Evolutionary conservation across 148 eudicot genomes (phyloP).

Genomic region (Silene latifolia): DNA sequence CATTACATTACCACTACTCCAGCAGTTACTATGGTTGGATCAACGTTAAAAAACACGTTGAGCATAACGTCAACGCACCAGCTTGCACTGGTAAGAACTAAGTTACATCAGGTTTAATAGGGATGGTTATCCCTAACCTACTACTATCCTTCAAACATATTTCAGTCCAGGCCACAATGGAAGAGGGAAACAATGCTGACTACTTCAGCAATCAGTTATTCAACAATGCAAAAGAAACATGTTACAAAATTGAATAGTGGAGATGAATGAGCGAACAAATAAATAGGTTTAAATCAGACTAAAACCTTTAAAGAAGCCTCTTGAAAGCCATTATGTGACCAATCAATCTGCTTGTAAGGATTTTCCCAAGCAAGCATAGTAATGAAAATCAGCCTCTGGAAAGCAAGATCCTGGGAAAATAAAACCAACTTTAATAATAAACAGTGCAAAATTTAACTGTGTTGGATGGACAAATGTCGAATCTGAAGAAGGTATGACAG

Average conservation of each 20-base stretch:
- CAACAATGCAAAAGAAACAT: conserved; percentile 2
- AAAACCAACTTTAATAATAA: conserved; percentile 2
- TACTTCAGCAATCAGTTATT: not conserved
- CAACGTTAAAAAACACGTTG: not conserved
- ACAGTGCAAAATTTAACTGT: not conserved
- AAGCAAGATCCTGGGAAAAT: conserved; percentile 65
- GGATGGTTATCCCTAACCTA: not conserved
- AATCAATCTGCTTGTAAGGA: conserved; percentile 45
- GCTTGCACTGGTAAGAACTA: not conserved
- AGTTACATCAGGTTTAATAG: not conserved
- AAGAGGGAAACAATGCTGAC: not conserved
- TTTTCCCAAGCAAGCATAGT: conserved; percentile 97
- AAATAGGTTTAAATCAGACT: not conserved
- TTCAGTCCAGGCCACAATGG: not conserved
- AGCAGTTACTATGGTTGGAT: not conserved
- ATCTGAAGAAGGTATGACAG: conserved; percentile 3
- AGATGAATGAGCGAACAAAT: not conserved
- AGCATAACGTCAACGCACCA: not conserved
- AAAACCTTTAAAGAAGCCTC: conserved; percentile 57
- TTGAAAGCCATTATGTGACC: conserved; percentile 36
- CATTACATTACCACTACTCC: not conserved
- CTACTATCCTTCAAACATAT: not conserved
- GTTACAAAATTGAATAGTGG: not conserved
- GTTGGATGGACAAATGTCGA: not conserved
- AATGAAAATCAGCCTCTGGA: conserved; percentile 65